A percentile compares a stretch with the other conserved stretches of the same genome.
These are phyloP conservation scores for Magnaporthiopsis incrustans DNA, from an alignment of 2,329 filamentous ascomycete genomes.

Conservation along the genomic window DNA sequence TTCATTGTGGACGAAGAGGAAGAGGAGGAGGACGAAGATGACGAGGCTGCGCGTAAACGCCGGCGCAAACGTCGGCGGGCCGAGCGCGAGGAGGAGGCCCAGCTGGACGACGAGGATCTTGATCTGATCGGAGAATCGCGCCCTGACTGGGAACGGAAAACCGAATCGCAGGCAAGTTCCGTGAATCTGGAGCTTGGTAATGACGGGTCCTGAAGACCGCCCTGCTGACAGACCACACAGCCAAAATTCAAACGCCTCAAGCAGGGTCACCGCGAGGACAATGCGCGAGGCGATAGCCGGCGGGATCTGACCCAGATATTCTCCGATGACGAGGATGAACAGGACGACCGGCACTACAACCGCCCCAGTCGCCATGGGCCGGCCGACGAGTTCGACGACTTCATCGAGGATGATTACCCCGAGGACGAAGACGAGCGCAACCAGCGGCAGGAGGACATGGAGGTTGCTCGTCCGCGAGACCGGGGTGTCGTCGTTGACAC, in stretches of 20 bases:
- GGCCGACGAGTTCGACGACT: conserved; percentile 82
- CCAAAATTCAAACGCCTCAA: conserved; percentile 95
- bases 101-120: conserved; percentile 90
- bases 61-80: conserved; percentile 68
- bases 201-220: neutral
- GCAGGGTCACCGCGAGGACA: conserved; percentile 74
- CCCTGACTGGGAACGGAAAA: conserved; percentile 59
- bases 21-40: conserved; percentile 66
- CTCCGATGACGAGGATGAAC: conserved; percentile 84
- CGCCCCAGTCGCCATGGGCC: conserved; percentile 49
- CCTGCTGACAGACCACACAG: conserved; percentile 30
- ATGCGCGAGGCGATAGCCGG: conserved; percentile 53
- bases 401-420: conserved; percentile 93
- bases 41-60: conserved; percentile 51
- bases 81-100: conserved; percentile 77
- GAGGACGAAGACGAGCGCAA: conserved; percentile 75
- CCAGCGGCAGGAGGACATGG: conserved; percentile 73
- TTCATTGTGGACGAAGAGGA: conserved; percentile 95
- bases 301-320: conserved; percentile 88
- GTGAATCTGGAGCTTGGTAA: neutral
- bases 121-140: conserved; percentile 85
- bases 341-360: conserved; percentile 41
- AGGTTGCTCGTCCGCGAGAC: conserved; percentile 75
- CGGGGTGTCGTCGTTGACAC: conserved; percentile 67
- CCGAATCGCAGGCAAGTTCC: conserved; percentile 58